Evolutionary conservation across 169 alveolate genomes (phyloP).

Genomic region (Babesia divergens): DNA sequence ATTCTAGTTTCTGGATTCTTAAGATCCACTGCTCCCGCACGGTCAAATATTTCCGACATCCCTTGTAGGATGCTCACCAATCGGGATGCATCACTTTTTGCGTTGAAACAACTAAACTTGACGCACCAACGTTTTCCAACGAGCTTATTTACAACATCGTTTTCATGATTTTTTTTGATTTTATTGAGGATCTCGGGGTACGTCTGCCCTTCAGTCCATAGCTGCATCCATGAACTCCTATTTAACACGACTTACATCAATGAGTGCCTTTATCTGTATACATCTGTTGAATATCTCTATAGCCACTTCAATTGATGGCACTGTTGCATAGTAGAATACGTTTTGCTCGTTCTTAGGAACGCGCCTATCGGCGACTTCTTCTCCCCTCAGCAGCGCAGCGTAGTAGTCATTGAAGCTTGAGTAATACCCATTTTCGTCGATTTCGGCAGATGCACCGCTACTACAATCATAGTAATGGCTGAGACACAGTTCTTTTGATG

Average conservation of each 20-base stretch:
- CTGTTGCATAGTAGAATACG: slow-evolving; percentile 44
- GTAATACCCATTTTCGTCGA: slow-evolving; percentile 20
- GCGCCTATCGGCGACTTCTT: slow-evolving; percentile 6
- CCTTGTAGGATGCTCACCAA: slow-evolving; percentile 20
- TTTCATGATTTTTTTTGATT: neutral
- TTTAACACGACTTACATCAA: slow-evolving; percentile 11
- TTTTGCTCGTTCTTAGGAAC: slow-evolving; percentile 21
- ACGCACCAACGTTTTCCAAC: slow-evolving; percentile 46
- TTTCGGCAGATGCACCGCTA: neutral
- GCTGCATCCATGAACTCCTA: slow-evolving; percentile 3
- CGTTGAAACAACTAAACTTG: slow-evolving; percentile 31
- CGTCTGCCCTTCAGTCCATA: slow-evolving; percentile 48
- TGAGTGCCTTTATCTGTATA: slow-evolving; percentile 11
- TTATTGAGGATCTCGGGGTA: slow-evolving; percentile 23
- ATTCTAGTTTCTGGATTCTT: slow-evolving; percentile 54
- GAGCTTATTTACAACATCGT: neutral
- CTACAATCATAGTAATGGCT: slow-evolving; percentile 2
- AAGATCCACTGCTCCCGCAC: slow-evolving; percentile 50
- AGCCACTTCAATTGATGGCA: slow-evolving; percentile 19
- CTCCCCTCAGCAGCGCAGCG: slow-evolving; percentile 9
- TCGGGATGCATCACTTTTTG: slow-evolving; percentile 4
- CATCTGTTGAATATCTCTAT: slow-evolving; percentile 38
- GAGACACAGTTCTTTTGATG: neutral
- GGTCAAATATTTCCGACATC: slow-evolving; percentile 34
- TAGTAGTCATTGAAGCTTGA: slow-evolving; percentile 22